Conservation (phyloP, 1,139 yeast genomes). For the Candida pseudoviswanathii region DNA sequence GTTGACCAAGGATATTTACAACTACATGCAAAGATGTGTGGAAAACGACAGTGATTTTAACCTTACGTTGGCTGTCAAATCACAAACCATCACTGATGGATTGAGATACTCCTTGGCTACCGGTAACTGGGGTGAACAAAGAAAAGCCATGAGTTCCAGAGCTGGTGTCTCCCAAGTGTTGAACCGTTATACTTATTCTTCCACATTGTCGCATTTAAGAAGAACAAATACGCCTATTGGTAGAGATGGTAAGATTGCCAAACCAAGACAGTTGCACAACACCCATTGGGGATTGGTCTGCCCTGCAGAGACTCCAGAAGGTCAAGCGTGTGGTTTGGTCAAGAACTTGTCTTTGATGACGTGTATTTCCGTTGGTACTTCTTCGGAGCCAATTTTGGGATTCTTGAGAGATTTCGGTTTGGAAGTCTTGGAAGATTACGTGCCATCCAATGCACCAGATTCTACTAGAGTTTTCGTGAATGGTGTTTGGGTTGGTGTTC, state of each 20-base stretch:
- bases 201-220: constrained; percentile 95
- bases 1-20: constrained; percentile 89
- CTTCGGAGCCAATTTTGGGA: constrained; percentile 92
- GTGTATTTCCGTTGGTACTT: constrained; percentile 96
- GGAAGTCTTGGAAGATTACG: constrained; percentile 96
- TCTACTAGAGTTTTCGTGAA: constrained; percentile 94
- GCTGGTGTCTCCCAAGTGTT: constrained; percentile 99
- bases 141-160: constrained; percentile 97
- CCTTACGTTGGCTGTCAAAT: constrained; percentile 92
- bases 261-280: constrained; percentile 97
- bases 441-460: constrained; percentile 88
- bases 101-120: constrained; percentile 96
- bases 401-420: constrained; percentile 99
- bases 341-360: constrained; percentile 95
- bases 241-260: constrained; percentile 97
- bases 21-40: constrained; percentile 98
- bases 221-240: constrained; percentile 99
- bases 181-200: constrained; percentile 95
- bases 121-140: constrained; percentile 99
- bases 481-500: constrained; percentile 99
- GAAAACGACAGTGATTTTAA: constrained; percentile 97
- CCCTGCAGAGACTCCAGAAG: constrained; percentile 99
- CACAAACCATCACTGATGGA: constrained; percentile 96
- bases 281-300: constrained; percentile 99
- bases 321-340: constrained; percentile 99